Evolutionary conservation across 176 grass and related monocot species (phyloP), one percentile per base, ranked within the genome.

Genomic region (Phragmites australis): DNA sequence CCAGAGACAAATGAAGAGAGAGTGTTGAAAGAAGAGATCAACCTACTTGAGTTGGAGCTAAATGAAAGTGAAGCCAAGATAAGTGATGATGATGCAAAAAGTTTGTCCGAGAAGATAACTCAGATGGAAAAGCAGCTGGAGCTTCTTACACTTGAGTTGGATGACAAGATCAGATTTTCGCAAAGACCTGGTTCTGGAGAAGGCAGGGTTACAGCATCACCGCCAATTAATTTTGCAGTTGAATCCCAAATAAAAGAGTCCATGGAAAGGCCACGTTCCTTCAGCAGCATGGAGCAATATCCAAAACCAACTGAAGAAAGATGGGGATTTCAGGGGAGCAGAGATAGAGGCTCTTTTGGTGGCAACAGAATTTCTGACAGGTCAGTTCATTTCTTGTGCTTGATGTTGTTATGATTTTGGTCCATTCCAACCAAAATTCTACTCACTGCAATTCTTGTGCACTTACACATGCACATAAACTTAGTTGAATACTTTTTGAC

Each of bases 291-390:
- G 30, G 87, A 90, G 23, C 76, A 87, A 19, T 76, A 70, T 79
- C 41, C 59, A 51, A 81, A 78, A 68, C 69, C 81, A 44, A 47
- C 56, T 14, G 82, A 93, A 76, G 84, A 92, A 65, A 86, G 81
- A 61, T 87, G 84, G 85, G 89, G 79, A 21, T 91, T 88, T 79
- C 87, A 86, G 25, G 87, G 61, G 49, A 62, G 60, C 39, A 81
- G 76, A 81, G 89, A 90, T 37, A 93, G 75, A 79, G 51, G 74
- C 37, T 84, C 87, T 27, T 79, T 90, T 84, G 81, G 86, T 63
- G 78, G 65, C 53, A 81, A 71, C 53, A 85, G 91, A 82, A 83
- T 60, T 74, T 68, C 83, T 63, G 86, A 89, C 58, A 87, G 72
- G 94, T 97, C 56, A 37, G 32, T 70, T 42, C 7, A 13, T 64